phyloP scores from a whole-genome alignment of 2,329 filamentous ascomycete genomes.

The Chaetothyriales sp. region DNA sequence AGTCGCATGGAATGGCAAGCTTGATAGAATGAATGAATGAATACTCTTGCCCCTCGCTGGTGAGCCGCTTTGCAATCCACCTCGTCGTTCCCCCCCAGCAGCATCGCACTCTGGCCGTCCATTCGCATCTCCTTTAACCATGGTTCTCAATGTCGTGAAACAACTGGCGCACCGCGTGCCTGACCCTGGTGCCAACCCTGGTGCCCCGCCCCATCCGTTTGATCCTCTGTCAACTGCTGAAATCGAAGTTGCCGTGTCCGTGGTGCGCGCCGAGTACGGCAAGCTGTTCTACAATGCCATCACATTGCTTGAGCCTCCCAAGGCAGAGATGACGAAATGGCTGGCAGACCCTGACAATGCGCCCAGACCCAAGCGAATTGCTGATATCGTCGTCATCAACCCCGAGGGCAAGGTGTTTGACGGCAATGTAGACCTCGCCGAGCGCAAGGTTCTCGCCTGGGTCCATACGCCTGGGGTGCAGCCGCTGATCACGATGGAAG shows the following conservation, averaged over 20 bases:
- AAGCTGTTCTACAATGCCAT: conserved; percentile 76
- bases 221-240: conserved; percentile 62
- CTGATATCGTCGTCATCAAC: conserved; percentile 72
- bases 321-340: conserved; percentile 72
- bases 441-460: conserved; percentile 58
- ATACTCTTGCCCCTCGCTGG: too few relatives aligned
- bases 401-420: conserved; percentile 69
- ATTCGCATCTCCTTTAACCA: conserved; percentile 19
- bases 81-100: too few relatives aligned
- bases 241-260: conserved; percentile 56
- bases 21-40: too few relatives aligned
- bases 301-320: conserved; percentile 70
- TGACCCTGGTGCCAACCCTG: conserved; percentile 19
- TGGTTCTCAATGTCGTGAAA: conserved; percentile 51
- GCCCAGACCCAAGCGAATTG: conserved; percentile 54
- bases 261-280: conserved; percentile 56
- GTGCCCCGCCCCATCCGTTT: conserved; percentile 52
- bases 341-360: conserved; percentile 49
- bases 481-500: conserved; percentile 85
- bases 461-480: conserved; percentile 62
- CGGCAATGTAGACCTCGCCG: conserved; percentile 60
- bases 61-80: too few relatives aligned
- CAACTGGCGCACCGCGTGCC: conserved; percentile 48
- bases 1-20: too few relatives aligned
- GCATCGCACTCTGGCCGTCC: too few relatives aligned